Base-by-base conservation (phyloP, 371 early-diverging fungal genomes). In the Lichtheimia corymbifera region DNA sequence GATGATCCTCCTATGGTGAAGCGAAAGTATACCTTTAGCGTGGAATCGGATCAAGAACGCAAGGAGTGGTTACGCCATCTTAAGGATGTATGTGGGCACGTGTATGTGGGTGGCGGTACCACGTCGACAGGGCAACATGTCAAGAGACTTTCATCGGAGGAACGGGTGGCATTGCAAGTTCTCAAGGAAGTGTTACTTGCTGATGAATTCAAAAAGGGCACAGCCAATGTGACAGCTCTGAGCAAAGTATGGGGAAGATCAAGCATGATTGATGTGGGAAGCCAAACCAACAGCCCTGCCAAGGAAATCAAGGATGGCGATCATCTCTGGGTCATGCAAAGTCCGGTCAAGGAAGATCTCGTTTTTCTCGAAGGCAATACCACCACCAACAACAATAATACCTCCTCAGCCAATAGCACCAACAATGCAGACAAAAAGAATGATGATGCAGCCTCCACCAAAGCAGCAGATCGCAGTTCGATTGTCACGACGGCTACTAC, bases 21-120 rank as follows among this genome's bases (percentile, higher is more conserved):
- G 40, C 75, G 82, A 5, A 75, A 76, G 41, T 86, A 84, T 43
- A 72, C 75, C 14, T 84, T 86, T 62, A 83, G 86, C 25, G 82
- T 84, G 3, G 81, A 83, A 20, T 80, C 82, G 0, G 80, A 73
- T 22, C 71, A 75, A 18, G 81, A 82, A 43, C 68, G 78, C 22
- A 62, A 70, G 41, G 68, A 79, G 50, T 86, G 86, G 86, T 60
- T 81, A 4, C 59, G 63, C 20, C 63, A 67, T 5, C 63, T 81
- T 3, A 70, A 66, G 54, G 54, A 49, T 17, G 27, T 73, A 9
- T 73, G 79, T 28, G 82, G 77, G 0, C 43, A 63, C 28, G 70
- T 80, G 53, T 18, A 22, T 63, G 1, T 74, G 24, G 60, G 68
- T 56, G 69, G 65, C 35, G 63, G 70, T 22, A 68, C 65, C 27